A percentile compares a stretch with the other conserved stretches of the same genome.
phyloP scores from a whole-genome alignment of 352 stramenopile species.

The Phytophthora pistaciae region DNA sequence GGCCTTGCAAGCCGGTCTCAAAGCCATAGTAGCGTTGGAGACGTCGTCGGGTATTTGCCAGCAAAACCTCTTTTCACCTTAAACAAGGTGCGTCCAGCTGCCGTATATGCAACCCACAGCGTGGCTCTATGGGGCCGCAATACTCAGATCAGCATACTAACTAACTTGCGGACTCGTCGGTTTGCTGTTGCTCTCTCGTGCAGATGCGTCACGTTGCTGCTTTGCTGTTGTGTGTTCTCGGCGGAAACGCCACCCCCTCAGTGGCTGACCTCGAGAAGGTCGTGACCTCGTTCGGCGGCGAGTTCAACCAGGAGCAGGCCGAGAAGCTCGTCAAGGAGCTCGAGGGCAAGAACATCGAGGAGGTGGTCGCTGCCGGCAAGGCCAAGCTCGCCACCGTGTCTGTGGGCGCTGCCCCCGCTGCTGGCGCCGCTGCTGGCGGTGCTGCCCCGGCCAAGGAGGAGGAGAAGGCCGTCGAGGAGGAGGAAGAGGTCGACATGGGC shows the following conservation, averaged over 20 bases:
- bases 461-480: slow-evolving; percentile 77
- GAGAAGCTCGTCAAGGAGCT: slow-evolving; percentile 89
- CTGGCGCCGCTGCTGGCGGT: slow-evolving; percentile 46
- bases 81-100: slow-evolving; percentile 82
- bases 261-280: slow-evolving; percentile 88
- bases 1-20: slow-evolving; percentile 41
- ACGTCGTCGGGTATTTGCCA: slow-evolving; percentile 79
- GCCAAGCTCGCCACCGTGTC: slow-evolving; percentile 86
- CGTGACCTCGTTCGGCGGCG: slow-evolving; percentile 82
- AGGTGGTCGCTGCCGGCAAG: slow-evolving; percentile 88
- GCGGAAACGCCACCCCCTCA: slow-evolving; percentile 81
- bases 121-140: background rate
- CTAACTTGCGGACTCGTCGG: background rate
- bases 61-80: slow-evolving; percentile 86
- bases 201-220: slow-evolving; percentile 94
- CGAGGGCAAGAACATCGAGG: slow-evolving; percentile 90
- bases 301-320: slow-evolving; percentile 82
- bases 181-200: slow-evolving; percentile 5
- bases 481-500: slow-evolving; percentile 84
- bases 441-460: slow-evolving; percentile 60
- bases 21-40: slow-evolving; percentile 46
- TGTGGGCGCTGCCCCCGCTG: slow-evolving; percentile 63
- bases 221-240: slow-evolving; percentile 90
- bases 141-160: background rate
- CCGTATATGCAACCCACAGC: no score